Conservation (phyloP, 2,329 filamentous ascomycete species). For the Pestalotiopsis sp. region DNA sequence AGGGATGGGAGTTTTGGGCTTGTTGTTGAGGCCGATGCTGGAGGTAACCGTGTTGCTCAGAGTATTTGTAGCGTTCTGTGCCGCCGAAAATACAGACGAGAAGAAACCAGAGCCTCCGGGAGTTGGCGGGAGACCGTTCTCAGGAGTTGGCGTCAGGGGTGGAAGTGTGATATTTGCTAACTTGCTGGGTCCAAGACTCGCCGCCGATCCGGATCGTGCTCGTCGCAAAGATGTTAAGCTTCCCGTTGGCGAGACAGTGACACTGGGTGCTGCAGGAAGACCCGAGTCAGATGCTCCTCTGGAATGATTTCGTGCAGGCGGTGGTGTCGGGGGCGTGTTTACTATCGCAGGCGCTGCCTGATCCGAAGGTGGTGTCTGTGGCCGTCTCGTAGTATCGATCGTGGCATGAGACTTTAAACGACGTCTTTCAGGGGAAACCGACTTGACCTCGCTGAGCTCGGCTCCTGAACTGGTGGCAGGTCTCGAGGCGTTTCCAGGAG, state of each 20-base stretch:
- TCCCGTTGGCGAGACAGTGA: conserved; percentile 62
- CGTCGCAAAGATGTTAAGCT: conserved; percentile 72
- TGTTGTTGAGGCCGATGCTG: conserved; percentile 53
- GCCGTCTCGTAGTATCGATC: conserved; percentile 30
- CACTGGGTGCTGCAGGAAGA: conserved; percentile 42
- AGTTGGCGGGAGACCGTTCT: conserved; percentile 54
- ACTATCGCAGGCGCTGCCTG: conserved; percentile 55
- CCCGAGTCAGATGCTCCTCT: conserved; percentile 18
- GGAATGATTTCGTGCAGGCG: conserved; percentile 40
- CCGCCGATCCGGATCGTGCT: conserved; percentile 39
- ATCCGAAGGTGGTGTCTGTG: conserved; percentile 50
- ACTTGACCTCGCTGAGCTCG: conserved; percentile 20
- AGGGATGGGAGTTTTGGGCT: conserved; percentile 33
- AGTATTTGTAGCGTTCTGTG: conserved; percentile 84
- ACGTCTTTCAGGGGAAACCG: conserved; percentile 18
- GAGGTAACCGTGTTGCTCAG: conserved; percentile 75
- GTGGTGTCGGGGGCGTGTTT: conserved; percentile 65
- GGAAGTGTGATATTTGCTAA: conserved; percentile 74
- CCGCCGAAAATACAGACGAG: conserved; percentile 87
- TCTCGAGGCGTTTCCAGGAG: conserved; percentile 12
- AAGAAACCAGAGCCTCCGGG: conserved; percentile 75
- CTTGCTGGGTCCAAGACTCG: conserved; percentile 73
- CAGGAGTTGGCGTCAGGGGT: conserved; percentile 74
- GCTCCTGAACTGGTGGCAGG: conserved; percentile 11
- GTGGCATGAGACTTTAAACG: conserved; percentile 21